Conservation (phyloP, 805 yeast species). For the Yarrowia keelungensis region DNA sequence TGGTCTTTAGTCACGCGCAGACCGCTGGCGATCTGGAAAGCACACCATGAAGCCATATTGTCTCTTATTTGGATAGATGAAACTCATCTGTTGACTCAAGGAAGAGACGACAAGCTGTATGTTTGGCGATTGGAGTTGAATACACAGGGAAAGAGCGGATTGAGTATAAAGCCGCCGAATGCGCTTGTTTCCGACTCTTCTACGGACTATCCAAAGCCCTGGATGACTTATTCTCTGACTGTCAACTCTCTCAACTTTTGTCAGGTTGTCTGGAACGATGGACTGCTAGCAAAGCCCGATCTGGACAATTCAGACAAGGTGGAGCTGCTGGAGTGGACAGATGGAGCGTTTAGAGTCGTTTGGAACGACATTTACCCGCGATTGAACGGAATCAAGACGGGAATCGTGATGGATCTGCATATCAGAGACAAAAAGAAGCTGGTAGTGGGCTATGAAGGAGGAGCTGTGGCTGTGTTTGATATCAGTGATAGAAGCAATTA, state of each 20-base stretch:
- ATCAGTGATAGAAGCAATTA: slow-evolving; percentile 41
- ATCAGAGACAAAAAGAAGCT: slow-evolving; percentile 50
- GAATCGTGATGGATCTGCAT: slow-evolving; percentile 69
- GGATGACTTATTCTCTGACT: slow-evolving; percentile 60
- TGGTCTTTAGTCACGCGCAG: slow-evolving; percentile 69
- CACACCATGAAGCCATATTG: slow-evolving; percentile 61
- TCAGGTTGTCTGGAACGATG: slow-evolving; percentile 57
- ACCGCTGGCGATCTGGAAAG: slow-evolving; percentile 64
- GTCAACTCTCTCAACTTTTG: slow-evolving; percentile 78
- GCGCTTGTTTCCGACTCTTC: slow-evolving; percentile 41
- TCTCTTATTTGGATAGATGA: slow-evolving; percentile 54
- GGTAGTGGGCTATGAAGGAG: slow-evolving; percentile 75
- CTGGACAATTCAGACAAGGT: slow-evolving; percentile 67
- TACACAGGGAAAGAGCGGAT: slow-evolving; percentile 4
- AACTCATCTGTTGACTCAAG: slow-evolving; percentile 62
- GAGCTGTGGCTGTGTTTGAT: slow-evolving; percentile 56
- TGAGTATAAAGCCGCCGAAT: slow-evolving; percentile 41
- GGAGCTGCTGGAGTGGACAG: slow-evolving; percentile 54
- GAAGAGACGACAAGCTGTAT: slow-evolving; percentile 62
- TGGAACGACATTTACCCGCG: slow-evolving; percentile 22
- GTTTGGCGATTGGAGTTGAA: slow-evolving; percentile 46
- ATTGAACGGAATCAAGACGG: slow-evolving; percentile 52
- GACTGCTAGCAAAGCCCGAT: slow-evolving; percentile 64
- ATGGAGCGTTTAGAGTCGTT: slow-evolving; percentile 49
- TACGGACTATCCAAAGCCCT: slow-evolving; percentile 46